Evolutionary conservation across 177 flowering plant species (phyloP), one percentile per base, ranked within the genome.

Genomic region (Tripterygium wilfordii): DNA sequence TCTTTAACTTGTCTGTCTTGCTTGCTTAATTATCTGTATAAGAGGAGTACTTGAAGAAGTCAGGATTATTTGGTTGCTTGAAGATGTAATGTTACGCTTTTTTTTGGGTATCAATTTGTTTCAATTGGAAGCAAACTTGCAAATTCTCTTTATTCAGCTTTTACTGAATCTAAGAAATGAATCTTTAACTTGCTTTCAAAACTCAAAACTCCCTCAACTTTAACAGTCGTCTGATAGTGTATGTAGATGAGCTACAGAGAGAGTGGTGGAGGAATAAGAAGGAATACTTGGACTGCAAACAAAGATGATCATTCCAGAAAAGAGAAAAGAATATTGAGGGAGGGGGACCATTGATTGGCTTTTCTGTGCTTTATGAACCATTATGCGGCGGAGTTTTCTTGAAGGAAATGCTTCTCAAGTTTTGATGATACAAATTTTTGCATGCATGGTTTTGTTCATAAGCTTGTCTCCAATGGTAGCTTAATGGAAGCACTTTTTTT

Each of bases 61-160:
- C n/a, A n/a, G n/a, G n/a, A n/a, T n/a, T n/a, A n/a, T n/a, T n/a
- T 20, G 70, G 63, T 69, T 72, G 69, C 77, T 69, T 76, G 53
- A 66, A 51, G 56, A 68, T 48, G 64, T 35, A 48, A 49, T 42
- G 46, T 62, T 56, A 19, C n/a, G 42, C 36, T 49, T 28, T 40
- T 69, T 63, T 52, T 15, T 29, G 60, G 38, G 64, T 35, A 49
- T 63, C 42, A 51, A 55, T 77, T n/a, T 74, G 75, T 74, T 77
- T 77, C 59, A 65, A 38, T 29, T 28, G 10, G 71, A 77, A 74
- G 83, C 75, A 77, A 57, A 38, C 57, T 46, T 38, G 22, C 46
- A 44, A 30, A 53, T 57, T 56, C 33, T 29, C 22, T 57, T 51
- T 45, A 41, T 31, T 23, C 58, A 39, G 39, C 32, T 45, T 52